Evolutionary conservation across 352 stramenopile species (phyloP).

Genomic region (Plasmopara halstedii): DNA sequence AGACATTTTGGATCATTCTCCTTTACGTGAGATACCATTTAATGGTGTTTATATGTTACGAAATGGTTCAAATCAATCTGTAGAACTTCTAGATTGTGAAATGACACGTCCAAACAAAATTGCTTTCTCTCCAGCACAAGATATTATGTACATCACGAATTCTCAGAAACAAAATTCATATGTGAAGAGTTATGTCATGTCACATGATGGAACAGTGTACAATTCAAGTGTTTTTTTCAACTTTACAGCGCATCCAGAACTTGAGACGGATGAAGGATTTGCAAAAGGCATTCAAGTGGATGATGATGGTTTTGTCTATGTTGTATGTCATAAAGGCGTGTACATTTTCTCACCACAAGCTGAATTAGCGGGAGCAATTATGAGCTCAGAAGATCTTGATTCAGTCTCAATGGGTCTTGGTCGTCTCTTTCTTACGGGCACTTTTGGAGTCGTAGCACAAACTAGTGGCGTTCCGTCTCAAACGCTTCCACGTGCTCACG

Average conservation of each 20-base stretch:
- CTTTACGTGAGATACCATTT: constrained; percentile 65
- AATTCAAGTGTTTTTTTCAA: constrained; percentile 69
- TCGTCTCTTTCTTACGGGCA: constrained; percentile 66
- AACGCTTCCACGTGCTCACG: constrained; percentile 27
- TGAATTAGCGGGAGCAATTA: constrained; percentile 45
- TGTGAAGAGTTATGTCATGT: constrained; percentile 61
- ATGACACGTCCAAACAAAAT: constrained; percentile 83
- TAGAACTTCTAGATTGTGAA: constrained; percentile 59
- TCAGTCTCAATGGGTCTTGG: constrained; percentile 59
- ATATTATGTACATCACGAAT: constrained; percentile 79
- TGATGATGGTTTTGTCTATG: constrained; percentile 64
- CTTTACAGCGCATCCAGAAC: constrained; percentile 58
- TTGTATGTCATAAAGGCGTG: constrained; percentile 64
- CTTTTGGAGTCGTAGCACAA: constrained; percentile 63
- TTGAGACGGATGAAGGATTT: constrained; percentile 48
- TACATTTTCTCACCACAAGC: constrained; percentile 57
- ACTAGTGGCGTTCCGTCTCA: constrained; percentile 30
- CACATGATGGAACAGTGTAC: constrained; percentile 37
- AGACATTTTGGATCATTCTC: constrained; percentile 58
- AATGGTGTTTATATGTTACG: constrained; percentile 71
- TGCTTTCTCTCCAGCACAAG: constrained; percentile 59
- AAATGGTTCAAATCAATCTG: constrained; percentile 34
- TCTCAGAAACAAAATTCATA: constrained; percentile 71
- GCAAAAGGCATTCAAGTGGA: constrained; percentile 74
- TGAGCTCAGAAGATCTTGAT: constrained; percentile 46